Evolutionary conservation across 2,329 filamentous ascomycete genomes (phyloP).

Genomic region (Phaeosphaeria sp.): DNA sequence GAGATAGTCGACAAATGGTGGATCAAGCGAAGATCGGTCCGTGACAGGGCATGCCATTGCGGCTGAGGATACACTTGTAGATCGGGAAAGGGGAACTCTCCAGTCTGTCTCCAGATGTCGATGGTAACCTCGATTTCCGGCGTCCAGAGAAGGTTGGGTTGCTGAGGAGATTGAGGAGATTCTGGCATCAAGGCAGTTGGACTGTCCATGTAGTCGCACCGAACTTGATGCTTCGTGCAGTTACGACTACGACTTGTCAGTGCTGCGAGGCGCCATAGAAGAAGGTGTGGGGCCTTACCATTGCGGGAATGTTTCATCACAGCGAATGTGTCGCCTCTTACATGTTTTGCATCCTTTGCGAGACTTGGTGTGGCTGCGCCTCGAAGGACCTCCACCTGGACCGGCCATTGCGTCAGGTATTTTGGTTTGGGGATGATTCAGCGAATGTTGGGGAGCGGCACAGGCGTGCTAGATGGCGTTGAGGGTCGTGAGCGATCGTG

Average conservation of each 20-base stretch:
- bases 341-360: slow-evolving; percentile 98
- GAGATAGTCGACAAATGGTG: slow-evolving; percentile 89
- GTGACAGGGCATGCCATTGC: slow-evolving; percentile 73
- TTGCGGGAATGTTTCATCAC: slow-evolving; percentile 97
- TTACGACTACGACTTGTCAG: slow-evolving; percentile 72
- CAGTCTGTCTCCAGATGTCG: slow-evolving; percentile 81
- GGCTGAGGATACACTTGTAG: slow-evolving; percentile 78
- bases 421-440: slow-evolving; percentile 9
- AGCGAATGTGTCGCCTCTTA: slow-evolving; percentile 96
- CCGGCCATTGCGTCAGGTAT: slow-evolving; percentile 72
- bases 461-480: slow-evolving; percentile 15
- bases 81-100: slow-evolving; percentile 83
- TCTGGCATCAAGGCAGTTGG: slow-evolving; percentile 68
- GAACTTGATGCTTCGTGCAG: slow-evolving; percentile 98
- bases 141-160: slow-evolving; percentile 78
- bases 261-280: background rate
- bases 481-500: slow-evolving; percentile 18
- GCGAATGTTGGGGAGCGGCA: slow-evolving; percentile 23
- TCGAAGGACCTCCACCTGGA: slow-evolving; percentile 90
- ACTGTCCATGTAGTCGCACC: slow-evolving; percentile 96
- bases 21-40: slow-evolving; percentile 84
- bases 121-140: slow-evolving; percentile 83
- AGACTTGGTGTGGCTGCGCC: slow-evolving; percentile 95
- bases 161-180: slow-evolving; percentile 57
- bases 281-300: slow-evolving; percentile 67